Evolutionary conservation across 2,329 filamentous ascomycete genomes (phyloP).

Genomic region (Xylaria sp.): DNA sequence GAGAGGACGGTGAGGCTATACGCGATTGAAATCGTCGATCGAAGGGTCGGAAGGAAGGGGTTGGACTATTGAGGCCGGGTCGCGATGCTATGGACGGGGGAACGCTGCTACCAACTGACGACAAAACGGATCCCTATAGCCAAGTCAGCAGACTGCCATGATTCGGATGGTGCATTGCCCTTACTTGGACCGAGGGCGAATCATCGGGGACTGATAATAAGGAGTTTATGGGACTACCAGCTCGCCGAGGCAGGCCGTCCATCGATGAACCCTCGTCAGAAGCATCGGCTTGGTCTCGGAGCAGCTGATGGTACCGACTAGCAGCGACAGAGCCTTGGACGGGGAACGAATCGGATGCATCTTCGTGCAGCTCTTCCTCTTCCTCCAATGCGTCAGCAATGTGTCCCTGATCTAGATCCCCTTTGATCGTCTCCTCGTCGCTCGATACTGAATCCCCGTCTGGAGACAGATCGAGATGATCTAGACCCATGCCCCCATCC

Average conservation of each 20-base stretch:
- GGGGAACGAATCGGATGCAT: slow-evolving; percentile 39
- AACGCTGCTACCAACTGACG: slow-evolving; percentile 78
- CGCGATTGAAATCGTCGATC: slow-evolving; percentile 94
- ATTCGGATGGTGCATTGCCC: slow-evolving; percentile 21
- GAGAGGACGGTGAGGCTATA: slow-evolving; percentile 69
- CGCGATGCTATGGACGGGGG: slow-evolving; percentile 75
- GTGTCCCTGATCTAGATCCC: slow-evolving; percentile 50
- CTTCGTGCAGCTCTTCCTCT: slow-evolving; percentile 50
- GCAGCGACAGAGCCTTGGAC: slow-evolving; percentile 52
- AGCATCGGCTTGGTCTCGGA: slow-evolving; percentile 56
- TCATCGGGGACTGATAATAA: slow-evolving; percentile 81
- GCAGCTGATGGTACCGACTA: slow-evolving; percentile 58
- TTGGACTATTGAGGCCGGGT: slow-evolving; percentile 73
- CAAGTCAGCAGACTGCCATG: slow-evolving; percentile 20
- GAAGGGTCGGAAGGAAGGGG: slow-evolving; percentile 89
- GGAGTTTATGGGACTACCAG: slow-evolving; percentile 75
- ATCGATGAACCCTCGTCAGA: slow-evolving; percentile 63
- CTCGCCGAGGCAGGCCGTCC: slow-evolving; percentile 63
- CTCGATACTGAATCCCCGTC: slow-evolving; percentile 53
- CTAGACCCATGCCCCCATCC: slow-evolving; percentile 56
- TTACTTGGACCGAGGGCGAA: slow-evolving; percentile 83
- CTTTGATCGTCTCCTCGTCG: slow-evolving; percentile 57
- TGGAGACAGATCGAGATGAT: slow-evolving; percentile 58
- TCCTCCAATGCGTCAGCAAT: slow-evolving; percentile 50
- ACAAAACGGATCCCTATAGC: slow-evolving; percentile 67